Conservation (phyloP, 345 rosid species). For the Camelina neglecta region DNA sequence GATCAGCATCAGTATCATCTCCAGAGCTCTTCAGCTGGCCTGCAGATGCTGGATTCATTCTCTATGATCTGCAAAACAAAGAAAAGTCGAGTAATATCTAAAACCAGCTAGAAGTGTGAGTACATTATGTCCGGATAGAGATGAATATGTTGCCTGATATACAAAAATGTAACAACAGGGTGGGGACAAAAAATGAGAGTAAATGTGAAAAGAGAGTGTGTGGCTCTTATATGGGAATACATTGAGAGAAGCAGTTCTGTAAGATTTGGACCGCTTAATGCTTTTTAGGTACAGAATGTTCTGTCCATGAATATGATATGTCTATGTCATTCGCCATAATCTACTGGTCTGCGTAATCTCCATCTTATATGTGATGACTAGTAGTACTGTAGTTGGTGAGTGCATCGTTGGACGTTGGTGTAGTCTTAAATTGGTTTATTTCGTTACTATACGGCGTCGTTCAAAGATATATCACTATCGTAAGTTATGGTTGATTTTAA, state of each 20-base stretch:
- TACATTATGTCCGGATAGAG: slow-evolving; percentile 10
- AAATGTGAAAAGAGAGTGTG: slow-evolving; percentile 61
- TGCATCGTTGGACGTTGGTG: neutral
- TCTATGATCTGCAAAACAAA: slow-evolving; percentile 1
- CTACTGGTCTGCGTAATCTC: slow-evolving; percentile 19
- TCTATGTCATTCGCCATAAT: slow-evolving; percentile 19
- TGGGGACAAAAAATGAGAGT: slow-evolving; percentile 43
- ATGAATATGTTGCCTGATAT: neutral
- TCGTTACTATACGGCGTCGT: neutral
- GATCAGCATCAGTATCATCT: slow-evolving; percentile 43
- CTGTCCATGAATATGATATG: slow-evolving; percentile 15
- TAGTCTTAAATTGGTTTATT: no score
- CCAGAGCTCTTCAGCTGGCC: slow-evolving; percentile 43
- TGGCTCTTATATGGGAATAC: slow-evolving; percentile 46
- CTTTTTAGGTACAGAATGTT: slow-evolving; percentile 24
- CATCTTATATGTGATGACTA: slow-evolving; percentile 1
- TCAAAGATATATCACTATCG: neutral
- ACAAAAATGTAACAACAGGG: neutral
- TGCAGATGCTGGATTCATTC: slow-evolving; percentile 42
- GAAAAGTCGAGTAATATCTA: neutral
- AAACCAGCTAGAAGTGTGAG: neutral
- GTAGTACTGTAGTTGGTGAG: neutral
- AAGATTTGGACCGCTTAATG: slow-evolving; percentile 24
- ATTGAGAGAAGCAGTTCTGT: slow-evolving; percentile 7
- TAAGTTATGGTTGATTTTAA: neutral